These are phyloP conservation scores for Fusarium guadeloupense DNA, from an alignment of 2,329 filamentous ascomycete genomes.

Conservation along the genomic window DNA sequence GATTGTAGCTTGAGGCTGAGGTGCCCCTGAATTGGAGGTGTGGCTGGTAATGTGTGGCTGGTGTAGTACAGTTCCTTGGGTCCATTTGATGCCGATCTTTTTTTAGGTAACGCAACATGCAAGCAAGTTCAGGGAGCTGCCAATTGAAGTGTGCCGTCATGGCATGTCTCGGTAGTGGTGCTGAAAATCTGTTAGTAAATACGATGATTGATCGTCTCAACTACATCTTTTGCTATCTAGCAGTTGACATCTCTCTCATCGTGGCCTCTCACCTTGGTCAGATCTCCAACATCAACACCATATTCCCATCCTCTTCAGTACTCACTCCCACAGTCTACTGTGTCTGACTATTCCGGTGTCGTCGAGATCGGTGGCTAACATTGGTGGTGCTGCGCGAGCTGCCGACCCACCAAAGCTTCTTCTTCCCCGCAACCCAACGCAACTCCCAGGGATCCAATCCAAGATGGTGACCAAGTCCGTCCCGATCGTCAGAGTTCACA, in stretches of 20 bases:
- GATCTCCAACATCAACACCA: not conserved
- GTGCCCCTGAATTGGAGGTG: constrained; percentile 33
- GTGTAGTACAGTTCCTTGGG: constrained; percentile 5
- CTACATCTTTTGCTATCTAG: too few species aligned
- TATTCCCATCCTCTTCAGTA: not conserved
- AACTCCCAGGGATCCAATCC: constrained; percentile 19
- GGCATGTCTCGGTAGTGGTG: too few species aligned
- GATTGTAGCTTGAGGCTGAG: constrained; percentile 30
- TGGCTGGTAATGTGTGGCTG: constrained; percentile 34
- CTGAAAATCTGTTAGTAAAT: too few species aligned
- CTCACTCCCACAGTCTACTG: constrained; percentile 11
- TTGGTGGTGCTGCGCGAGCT: constrained; percentile 19
- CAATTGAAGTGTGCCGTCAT: constrained; percentile 14
- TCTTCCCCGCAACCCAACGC: constrained; percentile 38
- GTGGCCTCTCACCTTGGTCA: not conserved
- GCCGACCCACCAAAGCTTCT: constrained; percentile 31
- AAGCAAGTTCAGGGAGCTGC: constrained; percentile 11
- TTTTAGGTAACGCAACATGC: constrained; percentile 22
- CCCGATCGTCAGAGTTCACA: constrained; percentile 44
- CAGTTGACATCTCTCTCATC: too few species aligned
- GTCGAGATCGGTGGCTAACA: constrained; percentile 39
- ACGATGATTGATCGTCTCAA: too few species aligned
- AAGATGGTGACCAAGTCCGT: constrained; percentile 38
- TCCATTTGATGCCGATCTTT: constrained; percentile 27
- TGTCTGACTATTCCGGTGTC: constrained; percentile 32